Base-by-base conservation (phyloP, 257 asterid species). In the Penstemon davidsonii region DNA sequence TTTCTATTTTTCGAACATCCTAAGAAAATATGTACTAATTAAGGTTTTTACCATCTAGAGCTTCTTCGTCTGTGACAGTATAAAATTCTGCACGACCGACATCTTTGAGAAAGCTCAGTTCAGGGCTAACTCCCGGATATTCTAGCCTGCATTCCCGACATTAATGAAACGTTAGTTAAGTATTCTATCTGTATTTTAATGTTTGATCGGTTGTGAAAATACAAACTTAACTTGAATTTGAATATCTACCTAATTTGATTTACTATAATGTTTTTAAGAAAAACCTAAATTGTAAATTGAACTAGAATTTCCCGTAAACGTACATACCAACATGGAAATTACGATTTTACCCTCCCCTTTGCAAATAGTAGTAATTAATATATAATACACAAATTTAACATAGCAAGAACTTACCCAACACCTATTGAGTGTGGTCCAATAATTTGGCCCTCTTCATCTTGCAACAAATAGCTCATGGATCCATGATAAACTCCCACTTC, bases 121-220 rank as follows among this genome's bases (percentile, higher is more conserved):
- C 92, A 0, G 96, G 95, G 65, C 98, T 82, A 40, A 92, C 92
- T 4, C 82, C 90, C 0, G 96, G 96, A 37, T 89, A 91, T 47
- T 92, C 96, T 41, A 92, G 65, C 45, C 97, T 91, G 71, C 64
- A 74, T 33, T 56, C 3, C 63, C 9, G n/a, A 55, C 47, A 41
- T 61, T 12, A 50, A 66, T n/a, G 0, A 42, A 38, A 2, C 25
- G 50, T 15, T 53, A 11, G 3, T n/a, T n/a, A 60, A 25, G 33
- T 1, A 25, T 25, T 25, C 33, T 25, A 25, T 25, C 2, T 25
- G 1, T 25, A 25, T 25, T 25, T 25, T 25, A 25, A 25, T 25
- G 2, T 25, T 25, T 25, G 33, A 25, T 25, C 33, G 33, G 2
- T 25, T 25, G 33, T 25, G 1, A 25, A 25, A 25, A 25, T 25